These are phyloP conservation scores for Solanum chilense DNA, from an alignment of 257 asterid species.

Conservation along the genomic window DNA sequence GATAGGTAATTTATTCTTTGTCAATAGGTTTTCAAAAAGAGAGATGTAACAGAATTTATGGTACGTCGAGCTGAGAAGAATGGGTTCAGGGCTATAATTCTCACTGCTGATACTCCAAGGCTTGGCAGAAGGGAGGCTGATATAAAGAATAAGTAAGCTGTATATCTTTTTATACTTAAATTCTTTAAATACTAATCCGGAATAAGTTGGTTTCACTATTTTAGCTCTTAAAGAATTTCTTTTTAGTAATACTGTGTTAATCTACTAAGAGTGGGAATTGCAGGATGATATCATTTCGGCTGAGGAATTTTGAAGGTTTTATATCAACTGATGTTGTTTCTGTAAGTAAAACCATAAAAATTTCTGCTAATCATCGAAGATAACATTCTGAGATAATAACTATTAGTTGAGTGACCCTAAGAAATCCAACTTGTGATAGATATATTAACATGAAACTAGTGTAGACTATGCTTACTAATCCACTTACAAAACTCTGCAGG, in stretches of 20 bases:
- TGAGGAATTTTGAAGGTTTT: conserved; percentile 48
- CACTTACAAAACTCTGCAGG: conserved; percentile 16
- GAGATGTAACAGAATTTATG: conserved; percentile 44
- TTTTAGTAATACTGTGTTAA: not conserved
- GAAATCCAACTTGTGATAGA: not conserved
- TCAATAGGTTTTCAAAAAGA: conserved; percentile 36
- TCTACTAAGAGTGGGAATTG: not conserved
- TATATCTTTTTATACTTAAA: not conserved
- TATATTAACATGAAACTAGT: not conserved
- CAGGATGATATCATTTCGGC: conserved; percentile 49
- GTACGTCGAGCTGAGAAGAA: conserved; percentile 55
- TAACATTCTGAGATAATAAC: not conserved
- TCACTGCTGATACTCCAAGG: conserved; percentile 52
- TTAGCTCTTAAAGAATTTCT: not conserved
- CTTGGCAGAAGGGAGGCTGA: conserved; percentile 49
- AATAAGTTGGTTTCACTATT: not conserved
- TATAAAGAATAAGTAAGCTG: conserved; percentile 40
- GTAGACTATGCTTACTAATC: not conserved
- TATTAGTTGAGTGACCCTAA: not conserved
- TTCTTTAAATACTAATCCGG: not conserved
- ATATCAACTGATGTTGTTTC: conserved; percentile 24
- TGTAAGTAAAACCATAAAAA: conserved; percentile 16
- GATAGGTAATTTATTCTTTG: not conserved
- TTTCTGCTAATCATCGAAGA: not conserved
- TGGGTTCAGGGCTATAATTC: conserved; percentile 53